Evolutionary conservation across 306 rosid genomes (phyloP), one percentile per base, ranked within the genome.

Genomic region (Morella rubra): DNA sequence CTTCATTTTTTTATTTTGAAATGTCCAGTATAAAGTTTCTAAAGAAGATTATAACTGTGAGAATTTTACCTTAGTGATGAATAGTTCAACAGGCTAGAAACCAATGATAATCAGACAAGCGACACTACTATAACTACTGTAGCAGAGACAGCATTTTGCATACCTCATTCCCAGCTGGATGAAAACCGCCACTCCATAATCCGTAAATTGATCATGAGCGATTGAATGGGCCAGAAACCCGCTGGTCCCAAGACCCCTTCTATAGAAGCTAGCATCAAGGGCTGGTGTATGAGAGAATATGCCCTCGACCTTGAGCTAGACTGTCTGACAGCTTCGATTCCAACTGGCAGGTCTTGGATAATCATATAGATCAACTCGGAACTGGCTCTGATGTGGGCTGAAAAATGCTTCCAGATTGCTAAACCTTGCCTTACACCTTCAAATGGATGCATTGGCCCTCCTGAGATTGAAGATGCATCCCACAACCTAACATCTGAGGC

Each of bases 81-180:
- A n/a, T n/a, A n/a, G 22, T 16, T 44, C 50, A 42, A 42, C 46
- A 42, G 27, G 46, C 32, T 42, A 2, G 27, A 49, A 42, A 44
- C 22, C 41, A 41, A 65, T 65, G 22, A 18, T n/a, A 66, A 14
- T 42, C 50, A 66, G 18, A 66, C 3, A 6, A 66, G 71, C 41
- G 1, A 66, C 18, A n/a, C 50, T 44, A 42, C 27, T n/a, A 66
- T n/a, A 19, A 66, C 50, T 66, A 44, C 44, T 46, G 40, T 20
- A 13, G 60, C 15, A 60, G 59, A 47, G 18, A 58, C 44, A 56
- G 52, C 54, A 78, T 62, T 77, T 79, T 22, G 66, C 81, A 71
- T 81, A 96, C 99, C 99, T 96, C 99, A 24, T 96, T 96, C 73
- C 99, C 99, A 74, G 96, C 93, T 73, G 99, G 99, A 89, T 96